Evolutionary conservation across 2,329 filamentous ascomycete genomes (phyloP).

Genomic region (Ophiostoma pallidulum): DNA sequence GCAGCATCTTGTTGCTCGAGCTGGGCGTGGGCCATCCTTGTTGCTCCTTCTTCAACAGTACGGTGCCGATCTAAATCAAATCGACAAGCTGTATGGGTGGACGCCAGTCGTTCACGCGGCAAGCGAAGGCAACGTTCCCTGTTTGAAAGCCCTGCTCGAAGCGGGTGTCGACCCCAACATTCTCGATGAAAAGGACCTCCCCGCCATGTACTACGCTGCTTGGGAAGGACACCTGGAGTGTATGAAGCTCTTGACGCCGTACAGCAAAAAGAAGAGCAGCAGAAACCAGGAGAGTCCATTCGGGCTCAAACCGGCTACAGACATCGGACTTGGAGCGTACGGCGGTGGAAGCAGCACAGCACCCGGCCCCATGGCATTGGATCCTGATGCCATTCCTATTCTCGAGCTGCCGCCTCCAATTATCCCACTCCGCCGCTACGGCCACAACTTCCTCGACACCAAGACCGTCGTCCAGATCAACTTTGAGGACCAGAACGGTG

Average conservation of each 20-base stretch:
- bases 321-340: conserved; percentile 22
- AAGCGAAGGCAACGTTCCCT: conserved; percentile 88
- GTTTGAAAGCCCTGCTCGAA: conserved; percentile 70
- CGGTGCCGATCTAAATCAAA: conserved; percentile 81
- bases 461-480: conserved; percentile 92
- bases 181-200: conserved; percentile 83
- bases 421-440: conserved; percentile 86
- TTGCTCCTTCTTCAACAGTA: conserved; percentile 73
- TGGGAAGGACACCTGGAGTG: conserved; percentile 96
- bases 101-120: conserved; percentile 93
- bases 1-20: conserved; percentile 91
- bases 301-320: conserved; percentile 26
- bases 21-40: conserved; percentile 70
- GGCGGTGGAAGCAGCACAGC: conserved; percentile 39
- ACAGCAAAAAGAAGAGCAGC: conserved; percentile 29
- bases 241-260: conserved; percentile 73
- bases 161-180: conserved; percentile 70
- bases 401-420: conserved; percentile 91
- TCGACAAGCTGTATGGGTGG: conserved; percentile 96
- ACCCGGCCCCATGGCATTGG: conserved; percentile 56
- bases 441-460: conserved; percentile 96
- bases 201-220: conserved; percentile 95
- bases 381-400: conserved; percentile 81
- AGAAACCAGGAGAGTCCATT: conserved; percentile 32
- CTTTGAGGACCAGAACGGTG: conserved; percentile 68